phyloP scores from a whole-genome alignment of 2,329 filamentous ascomycete genomes.

The Didymosphaeria variabile region DNA sequence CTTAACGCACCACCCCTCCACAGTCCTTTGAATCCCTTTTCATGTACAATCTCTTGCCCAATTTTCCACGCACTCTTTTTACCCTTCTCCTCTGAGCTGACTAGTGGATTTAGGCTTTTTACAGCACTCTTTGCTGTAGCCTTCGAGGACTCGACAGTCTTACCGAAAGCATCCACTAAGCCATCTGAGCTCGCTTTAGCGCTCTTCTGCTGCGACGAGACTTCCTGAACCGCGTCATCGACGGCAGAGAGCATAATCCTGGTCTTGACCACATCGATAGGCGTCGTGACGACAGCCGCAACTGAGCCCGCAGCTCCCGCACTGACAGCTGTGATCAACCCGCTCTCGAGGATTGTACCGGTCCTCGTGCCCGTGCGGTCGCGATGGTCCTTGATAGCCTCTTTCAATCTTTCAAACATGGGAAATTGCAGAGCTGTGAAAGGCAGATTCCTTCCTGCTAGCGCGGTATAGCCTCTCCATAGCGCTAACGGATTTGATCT shows the following conservation, averaged over 20 bases:
- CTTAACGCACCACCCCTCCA: slow-evolving; percentile 80
- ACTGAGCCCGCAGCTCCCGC: slow-evolving; percentile 78
- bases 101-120: slow-evolving; percentile 30
- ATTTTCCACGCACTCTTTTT: slow-evolving; percentile 63
- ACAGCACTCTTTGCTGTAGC: slow-evolving; percentile 44
- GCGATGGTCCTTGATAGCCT: slow-evolving; percentile 59
- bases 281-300: slow-evolving; percentile 84
- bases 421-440: slow-evolving; percentile 92
- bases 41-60: slow-evolving; percentile 69
- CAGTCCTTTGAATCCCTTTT: slow-evolving; percentile 75
- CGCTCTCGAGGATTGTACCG: slow-evolving; percentile 69
- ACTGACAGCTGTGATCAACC: slow-evolving; percentile 74
- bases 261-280: slow-evolving; percentile 89
- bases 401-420: slow-evolving; percentile 77
- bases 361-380: slow-evolving; percentile 48
- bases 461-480: slow-evolving; percentile 79
- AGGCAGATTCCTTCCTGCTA: slow-evolving; percentile 83
- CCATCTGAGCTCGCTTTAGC: slow-evolving; percentile 26
- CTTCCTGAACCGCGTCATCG: slow-evolving; percentile 28
- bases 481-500: slow-evolving; percentile 62
- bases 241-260: slow-evolving; percentile 77
- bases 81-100: slow-evolving; percentile 37
- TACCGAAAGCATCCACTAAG: slow-evolving; percentile 54
- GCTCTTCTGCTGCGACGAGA: slow-evolving; percentile 21
- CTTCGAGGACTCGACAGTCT: slow-evolving; percentile 42